Base-by-base conservation (phyloP, 495 filamentous ascomycete species). In the Aspergillus homomorphus region DNA sequence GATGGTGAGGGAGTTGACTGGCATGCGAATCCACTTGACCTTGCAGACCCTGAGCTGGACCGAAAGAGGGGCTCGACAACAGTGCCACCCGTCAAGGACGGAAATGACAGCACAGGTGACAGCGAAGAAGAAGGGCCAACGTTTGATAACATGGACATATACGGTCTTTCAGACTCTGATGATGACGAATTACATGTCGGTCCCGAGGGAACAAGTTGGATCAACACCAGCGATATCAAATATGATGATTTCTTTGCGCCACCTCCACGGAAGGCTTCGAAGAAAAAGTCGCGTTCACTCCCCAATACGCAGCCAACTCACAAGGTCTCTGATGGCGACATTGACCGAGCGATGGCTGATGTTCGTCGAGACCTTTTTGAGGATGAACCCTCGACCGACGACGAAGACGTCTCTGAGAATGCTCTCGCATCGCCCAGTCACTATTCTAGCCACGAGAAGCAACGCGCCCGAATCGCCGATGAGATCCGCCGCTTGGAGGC, bases 321-420 rank as follows among this genome's bases (percentile, higher is more conserved):
- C 52, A 71, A 68, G 15, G 76, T 77, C 10, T 66, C 66, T n/a
- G 80, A 84, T 18, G 80, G 77, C 28, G 87, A 92, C 55, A 73
- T 97, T 18, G 80, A 96, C 62, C 86, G 90, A 44, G 91, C 92
- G n/a, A 95, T 98, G 76, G 88, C 85, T 21, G 86, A 91, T 62
- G 92, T 95, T 28, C 89, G 89, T 20, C 89, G 92, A 46, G 94
- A 98, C 70, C 77, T 98, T 21, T 97, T 98, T 58, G 91, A 96
- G 24, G 92, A 96, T 59, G 81, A 87, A 24, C 80, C 78, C 42
- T 75, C 75, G 3, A 60, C 48, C 8, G 85, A 87, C 52, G 73
- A 73, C 3, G 82, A 80, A 44, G 66, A 63, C 4, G 71, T 70
- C 1, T 33, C 64, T 12, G 68, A 69, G 21, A 73, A 75, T 61